Evolutionary conservation across 2,329 filamentous ascomycete species (phyloP).

Genomic region (Ceratocystis lukuohia): DNA sequence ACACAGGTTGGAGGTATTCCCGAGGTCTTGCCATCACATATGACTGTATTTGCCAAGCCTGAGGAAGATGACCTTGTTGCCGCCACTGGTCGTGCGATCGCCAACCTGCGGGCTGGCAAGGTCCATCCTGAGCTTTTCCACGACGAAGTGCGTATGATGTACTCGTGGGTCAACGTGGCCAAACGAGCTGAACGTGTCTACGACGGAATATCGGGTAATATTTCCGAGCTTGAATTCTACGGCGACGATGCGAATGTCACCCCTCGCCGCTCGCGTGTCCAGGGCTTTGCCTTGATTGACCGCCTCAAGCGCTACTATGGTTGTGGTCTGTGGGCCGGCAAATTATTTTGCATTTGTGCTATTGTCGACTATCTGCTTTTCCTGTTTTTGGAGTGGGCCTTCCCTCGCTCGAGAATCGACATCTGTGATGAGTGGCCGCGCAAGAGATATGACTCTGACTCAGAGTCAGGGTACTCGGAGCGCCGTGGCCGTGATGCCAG

Average conservation of each 20-base stretch:
- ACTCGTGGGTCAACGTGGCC: slow-evolving; percentile 94
- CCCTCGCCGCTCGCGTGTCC: slow-evolving; percentile 54
- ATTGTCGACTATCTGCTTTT: slow-evolving; percentile 90
- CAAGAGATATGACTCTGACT: slow-evolving; percentile 34
- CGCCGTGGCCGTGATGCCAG: slow-evolving; percentile 9
- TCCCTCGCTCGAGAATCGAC: slow-evolving; percentile 75
- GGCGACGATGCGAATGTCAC: slow-evolving; percentile 41
- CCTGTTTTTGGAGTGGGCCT: slow-evolving; percentile 74
- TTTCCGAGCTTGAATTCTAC: slow-evolving; percentile 78
- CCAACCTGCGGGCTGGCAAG: slow-evolving; percentile 67
- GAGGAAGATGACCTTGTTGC: slow-evolving; percentile 90
- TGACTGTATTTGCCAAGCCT: slow-evolving; percentile 94
- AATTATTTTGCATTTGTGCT: slow-evolving; percentile 88
- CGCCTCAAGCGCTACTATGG: slow-evolving; percentile 92
- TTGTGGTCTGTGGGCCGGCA: slow-evolving; percentile 96
- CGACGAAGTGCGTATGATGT: slow-evolving; percentile 96
- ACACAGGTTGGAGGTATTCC: slow-evolving; percentile 94
- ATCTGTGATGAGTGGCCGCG: slow-evolving; percentile 84
- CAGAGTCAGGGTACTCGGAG: slow-evolving; percentile 14
- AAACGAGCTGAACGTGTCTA: slow-evolving; percentile 90
- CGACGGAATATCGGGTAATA: slow-evolving; percentile 76
- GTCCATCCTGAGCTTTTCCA: slow-evolving; percentile 90
- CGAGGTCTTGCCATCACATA: slow-evolving; percentile 86
- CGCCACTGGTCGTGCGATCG: slow-evolving; percentile 81
- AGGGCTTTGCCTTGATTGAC: slow-evolving; percentile 87